Evolutionary conservation across 805 yeast species (phyloP).

Genomic region (Myxozyma neglecta): DNA sequence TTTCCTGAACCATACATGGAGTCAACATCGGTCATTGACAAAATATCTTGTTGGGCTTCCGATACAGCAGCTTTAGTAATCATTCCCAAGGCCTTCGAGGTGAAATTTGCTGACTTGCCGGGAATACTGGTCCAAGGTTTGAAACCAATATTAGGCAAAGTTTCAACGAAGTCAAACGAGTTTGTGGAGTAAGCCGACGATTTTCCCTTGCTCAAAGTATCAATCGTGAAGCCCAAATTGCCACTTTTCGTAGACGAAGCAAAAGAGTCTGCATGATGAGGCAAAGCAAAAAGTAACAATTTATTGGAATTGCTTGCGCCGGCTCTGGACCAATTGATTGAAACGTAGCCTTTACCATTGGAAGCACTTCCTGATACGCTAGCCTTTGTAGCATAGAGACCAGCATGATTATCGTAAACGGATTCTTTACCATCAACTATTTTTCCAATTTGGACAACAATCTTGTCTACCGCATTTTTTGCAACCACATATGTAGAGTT

Average conservation of each 20-base stretch:
- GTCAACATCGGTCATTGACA: conserved; percentile 61
- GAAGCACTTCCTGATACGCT: conserved; percentile 44
- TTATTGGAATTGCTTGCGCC: conserved; percentile 46
- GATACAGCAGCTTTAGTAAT: conserved; percentile 52
- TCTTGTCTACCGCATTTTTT: conserved; percentile 48
- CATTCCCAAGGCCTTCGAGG: conserved; percentile 43
- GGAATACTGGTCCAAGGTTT: conserved; percentile 60
- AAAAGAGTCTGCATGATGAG: conserved; percentile 60
- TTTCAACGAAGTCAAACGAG: conserved; percentile 40
- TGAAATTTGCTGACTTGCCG: conserved; percentile 43
- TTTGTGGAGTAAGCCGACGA: conserved; percentile 42
- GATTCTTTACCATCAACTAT: conserved; percentile 44
- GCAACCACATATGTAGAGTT: conserved; percentile 47
- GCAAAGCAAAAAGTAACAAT: conserved; percentile 60
- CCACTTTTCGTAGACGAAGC: conserved; percentile 35
- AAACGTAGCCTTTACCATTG: conserved; percentile 13
- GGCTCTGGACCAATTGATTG: conserved; percentile 14
- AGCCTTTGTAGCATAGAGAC: conserved; percentile 56
- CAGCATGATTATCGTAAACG: conserved; percentile 61
- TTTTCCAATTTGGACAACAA: conserved; percentile 60
- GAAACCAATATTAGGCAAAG: conserved; percentile 50
- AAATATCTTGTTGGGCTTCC: conserved; percentile 58
- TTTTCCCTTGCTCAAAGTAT: conserved; percentile 52
- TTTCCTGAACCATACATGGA: conserved; percentile 94
- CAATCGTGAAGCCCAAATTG: conserved; percentile 40